Percentiles rank a stretch among this genome's conserved stretches.
These are phyloP conservation scores for Nigrospora sphaerica DNA, from an alignment of 2,329 filamentous ascomycete species.

Conservation along the genomic window DNA sequence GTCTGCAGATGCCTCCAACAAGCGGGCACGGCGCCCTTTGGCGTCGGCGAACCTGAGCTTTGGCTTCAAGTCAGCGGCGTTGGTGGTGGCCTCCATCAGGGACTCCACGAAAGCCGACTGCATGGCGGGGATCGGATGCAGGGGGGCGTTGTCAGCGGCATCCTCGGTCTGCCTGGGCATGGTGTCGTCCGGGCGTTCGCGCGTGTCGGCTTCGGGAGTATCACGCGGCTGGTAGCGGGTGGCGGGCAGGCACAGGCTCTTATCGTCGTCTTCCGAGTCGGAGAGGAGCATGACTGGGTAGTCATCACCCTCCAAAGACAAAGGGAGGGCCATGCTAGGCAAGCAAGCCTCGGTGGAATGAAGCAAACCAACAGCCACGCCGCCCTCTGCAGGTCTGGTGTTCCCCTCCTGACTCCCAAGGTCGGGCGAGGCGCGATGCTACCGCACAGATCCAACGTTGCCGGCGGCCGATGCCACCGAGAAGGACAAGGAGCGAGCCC, in stretches of 20 bases:
- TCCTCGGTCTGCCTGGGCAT: constrained; percentile 21
- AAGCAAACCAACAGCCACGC: too few relatives aligned
- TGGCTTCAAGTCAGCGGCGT: constrained; percentile 37
- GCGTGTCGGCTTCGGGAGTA: constrained; percentile 8
- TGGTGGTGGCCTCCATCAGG: constrained; percentile 61
- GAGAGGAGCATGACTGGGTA: constrained; percentile 5
- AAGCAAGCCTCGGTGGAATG: background rate
- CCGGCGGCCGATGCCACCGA: too few relatives aligned
- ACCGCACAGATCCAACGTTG: too few relatives aligned
- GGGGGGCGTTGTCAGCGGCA: constrained; percentile 27
- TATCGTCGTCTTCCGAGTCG: constrained; percentile 7
- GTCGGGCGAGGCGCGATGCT: too few relatives aligned
- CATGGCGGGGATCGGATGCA: constrained; percentile 68
- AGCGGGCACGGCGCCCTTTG: constrained; percentile 54
- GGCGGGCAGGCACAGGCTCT: background rate
- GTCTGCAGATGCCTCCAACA: constrained; percentile 62
- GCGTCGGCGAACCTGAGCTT: constrained; percentile 48
- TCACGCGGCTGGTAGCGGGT: constrained; percentile 3
- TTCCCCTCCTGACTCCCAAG: too few relatives aligned
- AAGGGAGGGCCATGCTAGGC: constrained; percentile 2
- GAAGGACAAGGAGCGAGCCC: too few relatives aligned
- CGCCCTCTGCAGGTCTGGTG: too few relatives aligned
- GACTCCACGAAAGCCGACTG: constrained; percentile 80
- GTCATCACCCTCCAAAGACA: constrained; percentile 6
- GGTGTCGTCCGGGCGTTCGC: constrained; percentile 10